phyloP scores from a whole-genome alignment of 1,139 yeast genomes.

The Hansenula lynferdii region DNA sequence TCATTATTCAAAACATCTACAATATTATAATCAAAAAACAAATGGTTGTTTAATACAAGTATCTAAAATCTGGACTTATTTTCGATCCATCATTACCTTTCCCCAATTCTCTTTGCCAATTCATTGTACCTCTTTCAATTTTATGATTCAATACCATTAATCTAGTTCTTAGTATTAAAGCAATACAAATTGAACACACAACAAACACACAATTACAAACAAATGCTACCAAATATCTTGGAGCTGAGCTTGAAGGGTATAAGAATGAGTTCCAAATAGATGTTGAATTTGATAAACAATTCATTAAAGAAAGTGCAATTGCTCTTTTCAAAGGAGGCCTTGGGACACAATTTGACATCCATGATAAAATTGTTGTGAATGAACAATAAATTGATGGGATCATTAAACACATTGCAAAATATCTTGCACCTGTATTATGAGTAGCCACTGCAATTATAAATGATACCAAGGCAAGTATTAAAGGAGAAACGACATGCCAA shows the following conservation, averaged over 20 bases:
- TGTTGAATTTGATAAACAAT: conserved; percentile 46
- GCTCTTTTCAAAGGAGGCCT: conserved; percentile 52
- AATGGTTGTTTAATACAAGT: conserved; percentile 25
- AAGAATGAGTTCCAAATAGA: conserved; percentile 51
- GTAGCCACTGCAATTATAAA: conserved; percentile 53
- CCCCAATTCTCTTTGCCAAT: conserved; percentile 43
- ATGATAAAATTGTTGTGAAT: conserved; percentile 48
- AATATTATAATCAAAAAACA: no score
- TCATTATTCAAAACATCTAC: no score
- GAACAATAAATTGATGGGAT: conserved; percentile 54
- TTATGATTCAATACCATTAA: conserved; percentile 36
- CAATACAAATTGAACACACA: conserved; percentile 35
- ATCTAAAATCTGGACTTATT: conserved; percentile 41
- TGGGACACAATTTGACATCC: conserved; percentile 43
- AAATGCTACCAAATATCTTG: conserved; percentile 42
- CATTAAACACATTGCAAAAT: conserved; percentile 59
- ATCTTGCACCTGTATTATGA: conserved; percentile 52
- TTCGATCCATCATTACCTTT: conserved; percentile 41
- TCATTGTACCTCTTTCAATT: conserved; percentile 42
- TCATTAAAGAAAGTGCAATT: conserved; percentile 46
- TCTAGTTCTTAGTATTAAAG: conserved; percentile 36
- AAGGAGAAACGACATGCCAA: conserved; percentile 45
- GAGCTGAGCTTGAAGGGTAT: conserved; percentile 38
- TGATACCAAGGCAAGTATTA: conserved; percentile 39
- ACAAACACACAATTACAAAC: conserved; percentile 45